phyloP scores from a whole-genome alignment of 1,284 basidiomycete genomes.

The Puccinia brachypodii region DNA sequence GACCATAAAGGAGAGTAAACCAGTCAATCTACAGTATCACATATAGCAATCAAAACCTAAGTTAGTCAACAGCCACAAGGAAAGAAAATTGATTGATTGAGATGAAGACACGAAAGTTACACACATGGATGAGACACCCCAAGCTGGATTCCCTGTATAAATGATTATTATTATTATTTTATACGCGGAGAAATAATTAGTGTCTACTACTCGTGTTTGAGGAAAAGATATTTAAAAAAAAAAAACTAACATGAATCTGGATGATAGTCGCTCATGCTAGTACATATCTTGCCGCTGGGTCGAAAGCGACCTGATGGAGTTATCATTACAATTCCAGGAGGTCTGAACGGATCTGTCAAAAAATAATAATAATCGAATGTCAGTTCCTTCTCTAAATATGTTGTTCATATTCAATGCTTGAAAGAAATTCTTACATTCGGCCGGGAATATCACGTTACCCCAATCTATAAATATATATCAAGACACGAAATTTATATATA shows the following conservation, averaged over 20 bases:
- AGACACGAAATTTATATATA: too few species aligned
- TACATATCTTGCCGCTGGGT: not conserved
- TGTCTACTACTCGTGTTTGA: not conserved
- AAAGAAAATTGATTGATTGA: not conserved
- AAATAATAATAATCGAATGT: not conserved
- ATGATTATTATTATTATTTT: too few species aligned
- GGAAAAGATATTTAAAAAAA: not conserved
- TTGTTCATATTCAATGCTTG: not conserved
- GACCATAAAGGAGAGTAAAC: conserved; percentile 41
- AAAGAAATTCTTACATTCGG: conserved; percentile 14
- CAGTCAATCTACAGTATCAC: conserved; percentile 2
- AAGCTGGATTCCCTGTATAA: conserved; percentile 28
- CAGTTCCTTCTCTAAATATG: not conserved
- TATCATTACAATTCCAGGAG: conserved; percentile 19
- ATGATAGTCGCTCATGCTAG: conserved; percentile 37
- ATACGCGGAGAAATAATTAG: not conserved
- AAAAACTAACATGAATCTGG: conserved; percentile 32
- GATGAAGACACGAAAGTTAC: not conserved
- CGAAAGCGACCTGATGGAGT: conserved; percentile 28
- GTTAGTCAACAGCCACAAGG: too few species aligned
- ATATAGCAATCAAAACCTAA: too few species aligned
- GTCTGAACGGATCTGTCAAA: conserved; percentile 34
- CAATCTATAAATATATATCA: not conserved
- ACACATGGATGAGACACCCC: conserved; percentile 28
- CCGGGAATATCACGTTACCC: conserved; percentile 22